phyloP scores from a whole-genome alignment of 768 basidiomycete genomes.

The Kwoniella dejecticola region DNA sequence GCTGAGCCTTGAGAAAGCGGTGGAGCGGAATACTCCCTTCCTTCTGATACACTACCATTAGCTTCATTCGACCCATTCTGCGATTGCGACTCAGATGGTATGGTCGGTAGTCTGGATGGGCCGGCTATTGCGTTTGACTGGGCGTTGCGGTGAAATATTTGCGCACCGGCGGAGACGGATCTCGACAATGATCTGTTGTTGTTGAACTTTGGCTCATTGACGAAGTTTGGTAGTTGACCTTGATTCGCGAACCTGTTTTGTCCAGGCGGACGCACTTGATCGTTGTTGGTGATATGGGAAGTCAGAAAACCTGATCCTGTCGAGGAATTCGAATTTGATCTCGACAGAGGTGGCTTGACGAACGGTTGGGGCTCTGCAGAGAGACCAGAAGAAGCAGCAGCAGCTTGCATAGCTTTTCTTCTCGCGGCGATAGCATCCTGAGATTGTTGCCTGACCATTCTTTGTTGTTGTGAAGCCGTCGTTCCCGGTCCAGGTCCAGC shows the following conservation, averaged over 20 bases:
- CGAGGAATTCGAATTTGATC: slow-evolving; percentile 23
- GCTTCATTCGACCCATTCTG: slow-evolving; percentile 9
- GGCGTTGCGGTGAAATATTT: slow-evolving; percentile 14
- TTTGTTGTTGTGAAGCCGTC: not conserved
- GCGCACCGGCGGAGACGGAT: slow-evolving; percentile 36
- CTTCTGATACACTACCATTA: slow-evolving; percentile 1
- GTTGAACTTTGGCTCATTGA: slow-evolving; percentile 3
- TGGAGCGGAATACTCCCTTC: not conserved
- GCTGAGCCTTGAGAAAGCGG: slow-evolving; percentile 39
- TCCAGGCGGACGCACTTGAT: too few relatives aligned
- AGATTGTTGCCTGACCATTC: not conserved
- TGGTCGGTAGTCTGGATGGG: slow-evolving; percentile 29
- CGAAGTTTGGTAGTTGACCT: too few relatives aligned
- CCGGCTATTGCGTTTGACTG: slow-evolving; percentile 8
- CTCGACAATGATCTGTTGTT: slow-evolving; percentile 31
- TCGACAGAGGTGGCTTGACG: slow-evolving; percentile 12
- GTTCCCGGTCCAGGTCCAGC: not conserved
- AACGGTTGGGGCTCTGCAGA: not conserved
- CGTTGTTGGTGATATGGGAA: not conserved
- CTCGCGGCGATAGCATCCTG: slow-evolving; percentile 27
- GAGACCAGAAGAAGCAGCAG: not conserved
- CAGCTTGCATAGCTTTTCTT: slow-evolving; percentile 24
- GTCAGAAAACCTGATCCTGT: not conserved
- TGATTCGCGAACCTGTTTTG: too few relatives aligned
- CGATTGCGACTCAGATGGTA: slow-evolving; percentile 29